Evolutionary conservation across 139 green algal species (phyloP).

Genomic region (Picochlorum sp.): DNA sequence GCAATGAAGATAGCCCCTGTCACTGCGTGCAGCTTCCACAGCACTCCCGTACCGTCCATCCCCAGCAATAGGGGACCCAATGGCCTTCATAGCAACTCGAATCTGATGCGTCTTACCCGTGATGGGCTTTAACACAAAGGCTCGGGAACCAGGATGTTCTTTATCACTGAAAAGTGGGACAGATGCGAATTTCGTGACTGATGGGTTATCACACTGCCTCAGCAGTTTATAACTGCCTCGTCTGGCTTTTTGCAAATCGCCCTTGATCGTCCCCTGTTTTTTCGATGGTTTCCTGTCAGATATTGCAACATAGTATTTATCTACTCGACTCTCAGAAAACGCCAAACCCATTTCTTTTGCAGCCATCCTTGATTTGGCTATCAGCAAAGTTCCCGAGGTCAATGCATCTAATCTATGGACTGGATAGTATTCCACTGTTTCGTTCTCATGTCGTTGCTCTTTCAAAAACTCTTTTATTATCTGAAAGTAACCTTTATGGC

Average conservation of each 20-base stretch:
- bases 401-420: conserved; percentile 17
- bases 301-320: conserved; percentile 31
- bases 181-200: conserved; percentile 13
- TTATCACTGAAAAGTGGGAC: background rate
- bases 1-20: conserved; percentile 26
- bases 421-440: background rate
- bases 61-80: conserved; percentile 21
- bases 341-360: conserved; percentile 1
- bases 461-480: background rate
- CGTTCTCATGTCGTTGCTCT: background rate
- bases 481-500: background rate
- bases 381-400: conserved; percentile 11
- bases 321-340: conserved; percentile 5
- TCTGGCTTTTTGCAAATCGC: conserved; percentile 13
- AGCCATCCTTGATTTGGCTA: conserved; percentile 8
- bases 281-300: conserved; percentile 14
- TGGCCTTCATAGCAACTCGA: conserved; percentile 21
- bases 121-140: conserved; percentile 19
- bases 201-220: background rate
- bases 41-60: conserved; percentile 11
- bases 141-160: background rate
- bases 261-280: conserved; percentile 20
- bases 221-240: conserved; percentile 23
- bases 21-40: background rate
- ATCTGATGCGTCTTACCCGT: conserved; percentile 33